Percentiles rank a stretch among this genome's conserved stretches.
phyloP scores from a whole-genome alignment of 352 stramenopile species.

The Pythium aquatile region DNA sequence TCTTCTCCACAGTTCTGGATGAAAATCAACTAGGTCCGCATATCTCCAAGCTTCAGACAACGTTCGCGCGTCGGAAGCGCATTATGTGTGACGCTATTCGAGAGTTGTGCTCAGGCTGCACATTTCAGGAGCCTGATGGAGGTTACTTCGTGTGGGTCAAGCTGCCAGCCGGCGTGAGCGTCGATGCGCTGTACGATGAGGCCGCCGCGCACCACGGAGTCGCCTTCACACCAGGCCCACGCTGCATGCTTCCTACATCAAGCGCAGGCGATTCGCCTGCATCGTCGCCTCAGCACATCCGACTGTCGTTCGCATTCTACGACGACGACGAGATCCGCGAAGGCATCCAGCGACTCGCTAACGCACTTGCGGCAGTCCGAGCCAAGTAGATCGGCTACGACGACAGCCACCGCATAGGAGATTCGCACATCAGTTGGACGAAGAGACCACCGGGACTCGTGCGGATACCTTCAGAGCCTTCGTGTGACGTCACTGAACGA shows the following conservation, averaged over 20 bases:
- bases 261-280: slow-evolving; percentile 4
- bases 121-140: slow-evolving; percentile 61
- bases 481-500: not conserved
- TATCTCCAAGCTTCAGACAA: slow-evolving; percentile 41
- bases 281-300: slow-evolving; percentile 22
- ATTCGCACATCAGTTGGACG: not conserved
- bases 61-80: slow-evolving; percentile 43
- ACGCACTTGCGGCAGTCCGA: slow-evolving; percentile 27
- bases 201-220: slow-evolving; percentile 54
- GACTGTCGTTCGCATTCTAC: slow-evolving; percentile 86
- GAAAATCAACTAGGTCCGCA: slow-evolving; percentile 46
- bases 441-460: not conserved
- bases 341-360: slow-evolving; percentile 52
- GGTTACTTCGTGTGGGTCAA: slow-evolving; percentile 86
- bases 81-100: slow-evolving; percentile 49
- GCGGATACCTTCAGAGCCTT: not conserved
- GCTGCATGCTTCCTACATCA: slow-evolving; percentile 42
- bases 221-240: slow-evolving; percentile 71
- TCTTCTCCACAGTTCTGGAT: slow-evolving; percentile 48
- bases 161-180: slow-evolving; percentile 49
- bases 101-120: slow-evolving; percentile 38
- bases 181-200: slow-evolving; percentile 49
- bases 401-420: not conserved
- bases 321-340: slow-evolving; percentile 63
- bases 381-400: not conserved